Percentiles rank a stretch among this genome's conserved stretches.
Evolutionary conservation across 805 yeast genomes (phyloP).

Genomic region (Saccharomycopsis javanensis): DNA sequence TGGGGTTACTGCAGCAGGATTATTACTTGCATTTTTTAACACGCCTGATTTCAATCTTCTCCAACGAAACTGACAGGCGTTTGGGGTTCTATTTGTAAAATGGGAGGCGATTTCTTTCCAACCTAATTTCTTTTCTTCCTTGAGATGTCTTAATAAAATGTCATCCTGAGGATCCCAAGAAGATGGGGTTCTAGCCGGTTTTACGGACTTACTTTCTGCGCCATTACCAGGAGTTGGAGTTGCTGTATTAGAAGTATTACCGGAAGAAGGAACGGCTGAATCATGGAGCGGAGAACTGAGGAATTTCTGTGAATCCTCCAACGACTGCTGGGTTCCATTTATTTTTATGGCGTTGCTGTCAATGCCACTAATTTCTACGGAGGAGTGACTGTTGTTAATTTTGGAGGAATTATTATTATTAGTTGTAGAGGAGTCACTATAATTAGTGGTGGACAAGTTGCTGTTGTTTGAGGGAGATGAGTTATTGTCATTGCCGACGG

Average conservation of each 20-base stretch:
- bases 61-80: constrained; percentile 88
- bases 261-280: not conserved
- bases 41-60: constrained; percentile 49
- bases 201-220: not conserved
- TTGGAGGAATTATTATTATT: not conserved
- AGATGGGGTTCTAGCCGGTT: constrained; percentile 16
- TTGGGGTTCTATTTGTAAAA: constrained; percentile 73
- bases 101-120: constrained; percentile 83
- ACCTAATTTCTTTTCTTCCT: constrained; percentile 75
- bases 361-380: not conserved
- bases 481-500: not conserved
- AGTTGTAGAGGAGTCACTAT: too few relatives aligned
- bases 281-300: not conserved
- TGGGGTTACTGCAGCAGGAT: constrained; percentile 15
- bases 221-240: too few relatives aligned
- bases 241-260: too few relatives aligned
- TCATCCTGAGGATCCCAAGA: constrained; percentile 80
- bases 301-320: not conserved
- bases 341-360: not conserved
- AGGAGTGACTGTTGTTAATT: not conserved
- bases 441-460: too few relatives aligned
- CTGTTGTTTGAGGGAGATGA: not conserved
- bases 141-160: constrained; percentile 56
- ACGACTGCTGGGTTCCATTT: not conserved
- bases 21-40: constrained; percentile 23